phyloP scores from a whole-genome alignment of 2,329 filamentous ascomycete species.

The Colletotrichum paranaense region DNA sequence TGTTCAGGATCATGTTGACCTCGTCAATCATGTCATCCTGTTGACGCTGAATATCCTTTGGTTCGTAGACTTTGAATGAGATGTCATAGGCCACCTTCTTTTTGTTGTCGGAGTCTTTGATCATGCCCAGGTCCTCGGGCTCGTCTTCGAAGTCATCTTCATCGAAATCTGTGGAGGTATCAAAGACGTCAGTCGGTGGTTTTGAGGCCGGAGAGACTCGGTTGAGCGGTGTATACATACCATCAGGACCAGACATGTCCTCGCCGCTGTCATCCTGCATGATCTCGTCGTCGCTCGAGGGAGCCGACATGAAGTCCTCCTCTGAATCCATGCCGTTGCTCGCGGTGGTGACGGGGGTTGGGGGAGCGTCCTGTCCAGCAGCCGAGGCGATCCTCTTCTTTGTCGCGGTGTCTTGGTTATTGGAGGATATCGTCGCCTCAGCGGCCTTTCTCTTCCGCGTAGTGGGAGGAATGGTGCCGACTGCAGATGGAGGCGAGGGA shows the following conservation, averaged over 20 bases:
- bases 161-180: conserved; percentile 61
- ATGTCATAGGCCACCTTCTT: conserved; percentile 84
- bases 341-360: conserved; percentile 66
- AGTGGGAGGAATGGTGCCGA: conserved; percentile 68
- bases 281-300: conserved; percentile 82
- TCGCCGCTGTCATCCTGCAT: conserved; percentile 84
- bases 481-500: conserved; percentile 25
- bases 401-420: conserved; percentile 53
- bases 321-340: conserved; percentile 88
- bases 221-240: conserved; percentile 47
- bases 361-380: conserved; percentile 55
- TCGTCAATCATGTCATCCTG: conserved; percentile 90
- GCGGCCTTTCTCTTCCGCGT: conserved; percentile 73
- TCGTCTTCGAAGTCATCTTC: conserved; percentile 68
- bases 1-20: conserved; percentile 90
- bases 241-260: conserved; percentile 66
- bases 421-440: conserved; percentile 70
- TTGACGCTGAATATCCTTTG: conserved; percentile 83
- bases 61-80: conserved; percentile 83
- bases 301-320: conserved; percentile 89
- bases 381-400: conserved; percentile 69
- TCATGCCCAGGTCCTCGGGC: conserved; percentile 65
- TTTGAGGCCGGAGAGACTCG: conserved; percentile 34
- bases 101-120: conserved; percentile 75
- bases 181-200: conserved; percentile 6